A percentile compares a stretch with the other conserved stretches of the same genome.
Conservation (phyloP, 495 filamentous ascomycete genomes). For the Penicillium pulvis region DNA sequence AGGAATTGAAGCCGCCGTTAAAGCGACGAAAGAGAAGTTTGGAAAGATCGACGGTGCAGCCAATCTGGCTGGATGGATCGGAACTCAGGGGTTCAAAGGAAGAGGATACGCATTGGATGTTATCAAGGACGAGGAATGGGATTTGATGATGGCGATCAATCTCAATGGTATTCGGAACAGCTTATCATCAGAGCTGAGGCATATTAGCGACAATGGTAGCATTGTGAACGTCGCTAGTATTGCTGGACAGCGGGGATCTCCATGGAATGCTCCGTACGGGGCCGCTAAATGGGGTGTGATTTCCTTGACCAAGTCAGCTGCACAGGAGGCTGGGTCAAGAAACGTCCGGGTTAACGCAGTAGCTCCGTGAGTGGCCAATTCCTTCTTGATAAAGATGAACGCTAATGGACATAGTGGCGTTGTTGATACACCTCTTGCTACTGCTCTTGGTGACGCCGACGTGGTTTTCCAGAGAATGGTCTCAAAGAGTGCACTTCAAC, state of each 20-base stretch:
- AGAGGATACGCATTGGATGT: background rate
- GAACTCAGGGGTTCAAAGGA: background rate
- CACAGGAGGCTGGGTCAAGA: background rate
- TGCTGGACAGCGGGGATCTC: background rate
- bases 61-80: background rate
- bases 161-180: background rate
- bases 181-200: background rate
- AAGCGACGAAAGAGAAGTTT: background rate
- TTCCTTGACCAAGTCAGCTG: conserved; percentile 3
- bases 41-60: background rate
- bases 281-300: conserved; percentile 3
- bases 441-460: background rate
- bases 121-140: background rate
- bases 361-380: background rate
- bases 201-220: background rate
- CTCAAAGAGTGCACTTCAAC: background rate
- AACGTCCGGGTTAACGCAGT: background rate
- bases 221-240: background rate
- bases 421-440: background rate
- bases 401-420: conserved; percentile 1
- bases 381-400: background rate
- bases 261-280: conserved; percentile 1
- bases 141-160: background rate
- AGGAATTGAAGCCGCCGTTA: background rate
- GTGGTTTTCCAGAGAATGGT: conserved; percentile 1